Percentiles rank a stretch among this genome's conserved stretches.
Evolutionary conservation across 2,329 filamentous ascomycete species (phyloP).

Genomic region (Botryotinia globosa): DNA sequence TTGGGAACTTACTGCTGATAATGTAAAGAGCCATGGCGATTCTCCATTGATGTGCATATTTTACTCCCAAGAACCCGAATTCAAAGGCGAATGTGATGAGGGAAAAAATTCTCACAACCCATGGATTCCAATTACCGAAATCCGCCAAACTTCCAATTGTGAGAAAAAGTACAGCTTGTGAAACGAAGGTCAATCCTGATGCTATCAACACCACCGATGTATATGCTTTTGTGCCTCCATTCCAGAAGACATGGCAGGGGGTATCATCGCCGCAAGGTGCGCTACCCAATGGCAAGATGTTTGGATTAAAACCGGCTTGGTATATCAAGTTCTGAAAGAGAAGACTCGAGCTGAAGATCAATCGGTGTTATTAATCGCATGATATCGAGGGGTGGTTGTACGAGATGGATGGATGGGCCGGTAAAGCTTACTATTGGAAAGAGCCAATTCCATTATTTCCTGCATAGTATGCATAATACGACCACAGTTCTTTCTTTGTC

Average conservation of each 20-base stretch:
- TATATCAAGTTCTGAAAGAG: conserved; percentile 39
- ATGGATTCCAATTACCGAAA: conserved; percentile 38
- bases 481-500: conserved; percentile 33
- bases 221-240: conserved; percentile 33
- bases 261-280: conserved; percentile 31
- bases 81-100: conserved; percentile 36
- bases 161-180: conserved; percentile 35
- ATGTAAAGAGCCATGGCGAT: conserved; percentile 38
- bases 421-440: conserved; percentile 36
- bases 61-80: conserved; percentile 37
- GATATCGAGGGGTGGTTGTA: background rate
- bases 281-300: conserved; percentile 36
- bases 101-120: conserved; percentile 37
- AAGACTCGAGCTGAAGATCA: conserved; percentile 32
- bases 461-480: conserved; percentile 38
- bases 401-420: background rate
- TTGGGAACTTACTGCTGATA: conserved; percentile 32
- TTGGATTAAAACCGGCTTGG: conserved; percentile 38
- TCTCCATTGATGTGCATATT: conserved; percentile 32
- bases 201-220: conserved; percentile 36
- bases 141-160: conserved; percentile 36
- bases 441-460: conserved; percentile 38
- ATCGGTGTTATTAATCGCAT: conserved; percentile 13
- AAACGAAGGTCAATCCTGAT: conserved; percentile 35
- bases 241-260: conserved; percentile 37